Percentiles rank a stretch among this genome's conserved stretches.
Conservation (phyloP, 257 asterid genomes). For the Dorcoceras hygrometricum region DNA sequence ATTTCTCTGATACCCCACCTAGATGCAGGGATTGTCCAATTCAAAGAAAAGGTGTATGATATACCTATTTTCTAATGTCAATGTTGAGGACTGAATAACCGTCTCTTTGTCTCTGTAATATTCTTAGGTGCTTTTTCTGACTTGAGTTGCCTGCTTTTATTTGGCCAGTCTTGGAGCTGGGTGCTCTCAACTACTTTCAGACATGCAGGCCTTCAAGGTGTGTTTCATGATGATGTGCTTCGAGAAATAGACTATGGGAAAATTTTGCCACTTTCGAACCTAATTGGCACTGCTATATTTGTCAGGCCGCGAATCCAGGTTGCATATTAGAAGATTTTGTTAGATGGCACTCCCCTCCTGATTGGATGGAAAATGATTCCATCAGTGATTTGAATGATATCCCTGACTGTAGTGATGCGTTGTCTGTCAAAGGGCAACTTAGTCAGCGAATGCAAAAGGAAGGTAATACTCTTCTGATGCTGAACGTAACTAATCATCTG, state of each 20-base stretch:
- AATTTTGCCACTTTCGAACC: conserved; percentile 22
- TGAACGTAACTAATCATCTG: conserved; percentile 1
- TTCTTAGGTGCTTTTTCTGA: conserved; percentile 29
- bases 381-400: conserved; percentile 44
- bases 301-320: conserved; percentile 99
- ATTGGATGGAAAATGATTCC: conserved; percentile 74
- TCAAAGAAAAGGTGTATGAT: background rate
- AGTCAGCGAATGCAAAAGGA: conserved; percentile 97
- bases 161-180: conserved; percentile 93
- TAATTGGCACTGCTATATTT: conserved; percentile 27
- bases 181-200: conserved; percentile 97
- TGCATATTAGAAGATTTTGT: conserved; percentile 94
- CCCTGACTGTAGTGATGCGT: conserved; percentile 48
- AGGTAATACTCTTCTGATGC: conserved; percentile 45
- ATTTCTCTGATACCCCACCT: conserved; percentile 4
- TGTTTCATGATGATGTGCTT: conserved; percentile 28
- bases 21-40: conserved; percentile 4
- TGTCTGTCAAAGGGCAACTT: conserved; percentile 74
- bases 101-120: background rate
- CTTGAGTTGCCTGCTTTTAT: conserved; percentile 26
- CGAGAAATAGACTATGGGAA: conserved; percentile 11
- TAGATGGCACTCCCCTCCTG: conserved; percentile 99
- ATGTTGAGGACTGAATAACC: background rate
- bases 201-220: conserved; percentile 99
- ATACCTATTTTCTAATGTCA: conserved; percentile 4